These are phyloP conservation scores for Davidsoniella virescens DNA, from an alignment of 2,329 filamentous ascomycete species.

Conservation along the genomic window DNA sequence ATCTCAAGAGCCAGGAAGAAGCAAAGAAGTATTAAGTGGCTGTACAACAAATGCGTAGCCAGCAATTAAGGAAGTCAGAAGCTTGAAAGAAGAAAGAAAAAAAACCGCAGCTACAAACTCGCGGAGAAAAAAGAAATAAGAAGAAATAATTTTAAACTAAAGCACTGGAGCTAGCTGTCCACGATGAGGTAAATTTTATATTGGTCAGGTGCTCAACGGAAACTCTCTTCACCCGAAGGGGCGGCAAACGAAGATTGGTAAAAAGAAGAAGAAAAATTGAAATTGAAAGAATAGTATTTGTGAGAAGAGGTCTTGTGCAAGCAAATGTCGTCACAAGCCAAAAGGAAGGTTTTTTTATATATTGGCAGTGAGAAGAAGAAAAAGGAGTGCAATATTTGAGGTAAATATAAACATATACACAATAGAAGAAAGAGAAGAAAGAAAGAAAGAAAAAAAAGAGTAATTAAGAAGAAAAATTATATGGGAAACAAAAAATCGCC, in stretches of 20 bases:
- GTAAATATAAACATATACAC: background rate
- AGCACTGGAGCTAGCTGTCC: background rate
- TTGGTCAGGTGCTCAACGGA: background rate
- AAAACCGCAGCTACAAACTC: background rate
- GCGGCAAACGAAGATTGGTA: slow-evolving; percentile 2
- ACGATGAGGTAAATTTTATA: background rate
- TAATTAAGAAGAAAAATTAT: background rate
- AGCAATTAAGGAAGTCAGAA: background rate
- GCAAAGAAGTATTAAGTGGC: too few species aligned
- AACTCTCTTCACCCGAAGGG: slow-evolving; percentile 6
- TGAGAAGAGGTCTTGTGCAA: too few species aligned
- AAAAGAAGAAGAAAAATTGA: background rate
- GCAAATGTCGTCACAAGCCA: too few species aligned
- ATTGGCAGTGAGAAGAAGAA: too few species aligned
- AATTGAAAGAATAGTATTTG: background rate
- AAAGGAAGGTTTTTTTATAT: too few species aligned
- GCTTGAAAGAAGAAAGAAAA: background rate
- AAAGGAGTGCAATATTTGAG: too few species aligned
- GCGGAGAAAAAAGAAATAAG: background rate
- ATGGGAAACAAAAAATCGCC: background rate
- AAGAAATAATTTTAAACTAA: background rate
- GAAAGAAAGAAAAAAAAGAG: background rate
- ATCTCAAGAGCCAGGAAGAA: too few species aligned
- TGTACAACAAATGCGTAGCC: too few species aligned
- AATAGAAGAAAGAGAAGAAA: background rate